Base-by-base conservation (phyloP, 169 alveolate species). In the Plasmodium coatneyi region DNA sequence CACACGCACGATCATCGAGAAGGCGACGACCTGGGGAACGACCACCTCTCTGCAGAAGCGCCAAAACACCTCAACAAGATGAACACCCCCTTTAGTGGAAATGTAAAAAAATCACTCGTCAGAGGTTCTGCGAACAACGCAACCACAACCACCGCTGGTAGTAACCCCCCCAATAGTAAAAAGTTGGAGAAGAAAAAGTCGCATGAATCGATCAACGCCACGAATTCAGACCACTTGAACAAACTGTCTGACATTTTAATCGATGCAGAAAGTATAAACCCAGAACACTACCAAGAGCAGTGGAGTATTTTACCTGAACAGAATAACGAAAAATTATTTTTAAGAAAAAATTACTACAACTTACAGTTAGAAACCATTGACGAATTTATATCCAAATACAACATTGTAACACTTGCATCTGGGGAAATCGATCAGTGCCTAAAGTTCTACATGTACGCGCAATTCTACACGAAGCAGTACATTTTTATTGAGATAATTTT, bases 351-450 rank as follows among this genome's bases (percentile, higher is more conserved):
- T 91, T 49, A 81, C 34, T 71, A 91, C 19, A 91, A 82, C 76
- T 91, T 91, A 39, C 66, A 80, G 82, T 71, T 91, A 91, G 95
- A 91, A 71, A 56, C 95, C 28, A 80, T 91, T 52, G 95, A 91
- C 41, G 92, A 91, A 12, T 43, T 91, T 19, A 71, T 91, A 81
- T 80, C 95, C 22, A 91, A 82, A 91, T 91, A 91, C 78, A 91
- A 91, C 56, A 71, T 91, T 41, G 76, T 82, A 28, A 82, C 84
- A 9, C 83, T 91, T 14, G 95, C 95, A 1, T 91, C 95, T 9
- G 95, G 95, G 32, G 95, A 91, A 91, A 91, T 91, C 16, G 86
- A 91, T 36, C 91, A 91, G 36, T 81, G 92, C 56, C 49, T 91
- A 16, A 91, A 91, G 34, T 91, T 91, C 74, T 91, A 91, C 56